A percentile compares a stretch with the other conserved stretches of the same genome.
These are phyloP conservation scores for Ceraceosorus guamensis DNA, from an alignment of 1,284 basidiomycete species.

Conservation along the genomic window DNA sequence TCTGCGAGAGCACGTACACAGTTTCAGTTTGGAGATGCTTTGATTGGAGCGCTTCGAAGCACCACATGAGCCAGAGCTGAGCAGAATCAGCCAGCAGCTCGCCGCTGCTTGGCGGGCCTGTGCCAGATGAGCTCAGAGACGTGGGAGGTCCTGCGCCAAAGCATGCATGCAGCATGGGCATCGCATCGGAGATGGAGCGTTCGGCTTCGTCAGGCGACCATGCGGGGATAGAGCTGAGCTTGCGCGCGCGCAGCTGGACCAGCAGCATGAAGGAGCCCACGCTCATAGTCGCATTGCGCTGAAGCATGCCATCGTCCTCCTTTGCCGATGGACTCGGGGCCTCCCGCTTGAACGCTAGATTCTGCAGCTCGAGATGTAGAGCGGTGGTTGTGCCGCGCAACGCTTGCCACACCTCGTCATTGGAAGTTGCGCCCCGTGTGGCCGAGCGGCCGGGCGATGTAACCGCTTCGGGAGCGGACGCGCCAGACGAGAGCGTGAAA, in stretches of 20 bases:
- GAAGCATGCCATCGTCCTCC: background rate
- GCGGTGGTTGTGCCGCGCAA: background rate
- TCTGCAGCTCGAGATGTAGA: constrained; percentile 3
- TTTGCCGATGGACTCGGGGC: background rate
- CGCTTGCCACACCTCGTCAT: constrained; percentile 3
- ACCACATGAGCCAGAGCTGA: constrained; percentile 13
- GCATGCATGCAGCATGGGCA: constrained; percentile 7
- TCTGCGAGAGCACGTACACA: constrained; percentile 18
- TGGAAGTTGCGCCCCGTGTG: no score
- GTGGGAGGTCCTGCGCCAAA: constrained; percentile 7
- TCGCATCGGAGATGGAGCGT: constrained; percentile 3
- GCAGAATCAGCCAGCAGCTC: constrained; percentile 9
- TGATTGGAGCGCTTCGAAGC: constrained; percentile 12
- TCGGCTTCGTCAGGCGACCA: background rate
- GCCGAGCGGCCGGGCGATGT: no score
- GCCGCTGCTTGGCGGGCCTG: background rate
- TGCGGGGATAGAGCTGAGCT: background rate
- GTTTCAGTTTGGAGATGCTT: constrained; percentile 10
- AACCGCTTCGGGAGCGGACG: no score
- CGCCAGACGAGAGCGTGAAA: no score
- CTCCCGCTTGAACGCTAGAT: constrained; percentile 1
- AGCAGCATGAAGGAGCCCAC: constrained; percentile 12
- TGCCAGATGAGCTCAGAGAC: constrained; percentile 1
- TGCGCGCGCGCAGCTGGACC: constrained; percentile 7
- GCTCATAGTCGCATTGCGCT: background rate